Conservation (phyloP, 2,329 filamentous ascomycete genomes). For the Raffaelea albimanens region DNA sequence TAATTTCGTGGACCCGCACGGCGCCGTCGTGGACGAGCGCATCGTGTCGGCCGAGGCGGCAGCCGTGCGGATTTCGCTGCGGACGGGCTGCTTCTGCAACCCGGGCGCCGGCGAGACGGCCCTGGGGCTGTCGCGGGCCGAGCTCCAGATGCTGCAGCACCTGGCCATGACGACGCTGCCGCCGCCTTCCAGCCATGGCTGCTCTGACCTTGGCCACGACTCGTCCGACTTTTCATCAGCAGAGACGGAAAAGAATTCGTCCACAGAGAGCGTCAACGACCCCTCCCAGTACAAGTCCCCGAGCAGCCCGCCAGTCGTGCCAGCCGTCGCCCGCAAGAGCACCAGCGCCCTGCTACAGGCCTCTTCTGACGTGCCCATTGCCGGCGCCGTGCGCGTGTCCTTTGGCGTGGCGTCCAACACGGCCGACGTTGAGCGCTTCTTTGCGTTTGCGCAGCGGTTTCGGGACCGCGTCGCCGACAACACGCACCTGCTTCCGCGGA, state of each 20-base stretch:
- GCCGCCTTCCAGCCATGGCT: neutral
- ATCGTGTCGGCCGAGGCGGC: slow-evolving; percentile 24
- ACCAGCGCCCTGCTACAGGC: neutral
- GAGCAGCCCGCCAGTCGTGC: too few relatives aligned
- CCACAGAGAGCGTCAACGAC: too few relatives aligned
- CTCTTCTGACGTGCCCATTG: slow-evolving; percentile 4
- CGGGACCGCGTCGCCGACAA: slow-evolving; percentile 17
- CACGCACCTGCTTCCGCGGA: slow-evolving; percentile 5
- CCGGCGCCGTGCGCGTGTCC: slow-evolving; percentile 27
- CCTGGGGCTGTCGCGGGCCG: slow-evolving; percentile 17
- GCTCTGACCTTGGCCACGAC: too few relatives aligned
- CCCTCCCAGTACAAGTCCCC: too few relatives aligned
- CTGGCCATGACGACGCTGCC: slow-evolving; percentile 1
- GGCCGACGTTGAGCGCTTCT: slow-evolving; percentile 25
- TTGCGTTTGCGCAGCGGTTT: slow-evolving; percentile 24
- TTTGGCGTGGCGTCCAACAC: slow-evolving; percentile 27
- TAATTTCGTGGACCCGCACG: slow-evolving; percentile 25
- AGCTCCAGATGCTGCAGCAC: slow-evolving; percentile 9
- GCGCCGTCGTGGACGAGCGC: slow-evolving; percentile 25
- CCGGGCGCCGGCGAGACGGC: slow-evolving; percentile 28
- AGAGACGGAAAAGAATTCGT: too few relatives aligned
- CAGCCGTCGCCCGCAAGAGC: too few relatives aligned
- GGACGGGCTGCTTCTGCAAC: slow-evolving; percentile 34
- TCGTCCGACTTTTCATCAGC: neutral
- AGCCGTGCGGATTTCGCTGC: slow-evolving; percentile 24